Percentiles rank a stretch among this genome's conserved stretches.
phyloP scores from a whole-genome alignment of 768 basidiomycete genomes.

The Russula earlei region DNA sequence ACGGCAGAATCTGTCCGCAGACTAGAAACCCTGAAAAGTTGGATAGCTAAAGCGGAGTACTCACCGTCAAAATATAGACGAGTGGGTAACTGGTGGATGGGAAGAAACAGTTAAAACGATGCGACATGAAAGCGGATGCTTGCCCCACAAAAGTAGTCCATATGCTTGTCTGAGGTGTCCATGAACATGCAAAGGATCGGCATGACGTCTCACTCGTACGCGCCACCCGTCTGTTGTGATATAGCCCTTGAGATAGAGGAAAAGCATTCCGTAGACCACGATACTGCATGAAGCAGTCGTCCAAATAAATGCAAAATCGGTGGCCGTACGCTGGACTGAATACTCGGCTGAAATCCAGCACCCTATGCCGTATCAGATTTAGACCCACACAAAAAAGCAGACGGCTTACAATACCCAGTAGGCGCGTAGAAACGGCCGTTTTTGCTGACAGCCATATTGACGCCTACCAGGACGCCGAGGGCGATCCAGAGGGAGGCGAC shows the following conservation, averaged over 20 bases:
- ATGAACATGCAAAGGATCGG: neutral
- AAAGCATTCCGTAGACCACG: slow-evolving; percentile 37
- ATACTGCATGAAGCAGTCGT: slow-evolving; percentile 32
- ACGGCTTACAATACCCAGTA: slow-evolving; percentile 33
- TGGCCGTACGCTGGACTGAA: slow-evolving; percentile 31
- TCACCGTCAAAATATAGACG: slow-evolving; percentile 31
- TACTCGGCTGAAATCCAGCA: slow-evolving; percentile 39
- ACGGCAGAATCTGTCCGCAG: slow-evolving; percentile 30
- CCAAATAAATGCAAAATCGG: slow-evolving; percentile 47
- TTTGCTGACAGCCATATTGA: slow-evolving; percentile 27
- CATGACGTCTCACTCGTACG: slow-evolving; percentile 14
- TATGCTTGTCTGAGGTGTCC: neutral
- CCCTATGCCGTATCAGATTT: slow-evolving; percentile 27
- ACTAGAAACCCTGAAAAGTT: neutral
- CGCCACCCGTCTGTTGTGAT: slow-evolving; percentile 27
- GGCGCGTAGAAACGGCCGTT: slow-evolving; percentile 33
- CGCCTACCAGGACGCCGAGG: slow-evolving; percentile 33
- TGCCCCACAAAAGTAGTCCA: slow-evolving; percentile 4
- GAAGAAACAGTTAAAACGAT: neutral
- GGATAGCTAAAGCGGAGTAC: neutral
- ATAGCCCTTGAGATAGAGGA: slow-evolving; percentile 33
- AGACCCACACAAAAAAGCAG: neutral
- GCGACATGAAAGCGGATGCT: neutral
- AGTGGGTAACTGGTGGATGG: slow-evolving; percentile 35
- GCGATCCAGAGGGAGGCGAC: slow-evolving; percentile 29